These are phyloP conservation scores for Verbascum thapsus DNA, from an alignment of 257 asterid genomes.

Conservation along the genomic window DNA sequence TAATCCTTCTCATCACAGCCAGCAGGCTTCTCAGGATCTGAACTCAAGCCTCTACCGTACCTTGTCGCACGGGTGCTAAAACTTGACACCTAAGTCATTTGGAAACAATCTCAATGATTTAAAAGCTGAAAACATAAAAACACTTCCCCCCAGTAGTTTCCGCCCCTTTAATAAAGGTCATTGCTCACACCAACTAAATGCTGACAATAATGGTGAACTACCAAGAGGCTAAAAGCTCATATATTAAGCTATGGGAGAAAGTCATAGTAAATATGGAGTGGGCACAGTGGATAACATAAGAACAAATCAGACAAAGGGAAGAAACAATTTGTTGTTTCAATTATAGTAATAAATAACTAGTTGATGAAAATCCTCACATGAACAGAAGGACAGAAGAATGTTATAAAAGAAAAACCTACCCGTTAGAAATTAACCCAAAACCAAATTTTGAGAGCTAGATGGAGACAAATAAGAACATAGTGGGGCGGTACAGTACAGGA, in stretches of 20 bases:
- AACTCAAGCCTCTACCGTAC: slow-evolving; percentile 42
- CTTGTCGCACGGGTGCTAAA: slow-evolving; percentile 69
- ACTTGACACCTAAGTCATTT: slow-evolving; percentile 73
- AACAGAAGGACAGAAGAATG: slow-evolving; percentile 8
- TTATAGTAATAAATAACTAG: not conserved
- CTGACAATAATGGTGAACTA: not conserved
- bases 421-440: slow-evolving; percentile 19
- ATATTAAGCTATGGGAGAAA: slow-evolving; percentile 3
- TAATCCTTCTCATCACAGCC: slow-evolving; percentile 67
- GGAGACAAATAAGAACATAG: slow-evolving; percentile 1
- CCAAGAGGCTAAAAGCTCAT: not conserved
- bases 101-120: not conserved
- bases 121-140: not conserved
- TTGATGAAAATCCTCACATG: slow-evolving; percentile 2
- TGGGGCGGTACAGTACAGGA: slow-evolving; percentile 11
- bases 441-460: slow-evolving; percentile 17
- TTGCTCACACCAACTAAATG: slow-evolving; percentile 12
- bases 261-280: slow-evolving; percentile 4
- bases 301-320: no score
- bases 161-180: not conserved
- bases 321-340: slow-evolving; percentile 3
- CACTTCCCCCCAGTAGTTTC: not conserved
- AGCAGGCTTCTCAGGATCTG: slow-evolving; percentile 53
- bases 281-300: not conserved
- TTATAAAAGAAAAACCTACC: slow-evolving; percentile 18